These are phyloP conservation scores for Podospora pseudopauciseta DNA, from an alignment of 495 filamentous ascomycete species.

Conservation along the genomic window DNA sequence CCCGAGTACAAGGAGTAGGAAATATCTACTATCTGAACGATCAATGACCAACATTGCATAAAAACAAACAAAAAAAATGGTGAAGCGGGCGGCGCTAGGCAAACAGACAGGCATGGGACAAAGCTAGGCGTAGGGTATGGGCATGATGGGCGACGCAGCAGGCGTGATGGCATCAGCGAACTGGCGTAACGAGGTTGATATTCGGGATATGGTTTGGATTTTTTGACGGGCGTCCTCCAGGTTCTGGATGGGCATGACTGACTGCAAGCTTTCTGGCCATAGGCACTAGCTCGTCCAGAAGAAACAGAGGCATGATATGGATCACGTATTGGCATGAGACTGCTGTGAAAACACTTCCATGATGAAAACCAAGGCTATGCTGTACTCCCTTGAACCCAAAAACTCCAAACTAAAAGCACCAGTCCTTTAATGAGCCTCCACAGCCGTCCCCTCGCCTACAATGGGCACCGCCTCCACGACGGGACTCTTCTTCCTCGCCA, in stretches of 20 bases:
- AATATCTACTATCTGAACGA: not conserved
- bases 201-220: not conserved
- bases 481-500: slow-evolving; percentile 26
- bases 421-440: slow-evolving; percentile 30
- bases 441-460: slow-evolving; percentile 14
- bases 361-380: not conserved
- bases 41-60: not conserved
- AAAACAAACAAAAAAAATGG: not conserved
- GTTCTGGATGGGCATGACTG: not conserved
- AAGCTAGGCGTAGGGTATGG: not conserved
- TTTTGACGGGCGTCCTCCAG: not conserved
- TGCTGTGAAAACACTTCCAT: not conserved
- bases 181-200: not conserved
- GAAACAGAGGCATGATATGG: not conserved
- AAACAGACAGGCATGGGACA: not conserved
- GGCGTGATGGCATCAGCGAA: not conserved
- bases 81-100: not conserved
- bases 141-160: not conserved
- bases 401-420: not conserved
- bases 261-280: not conserved
- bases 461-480: slow-evolving; percentile 21
- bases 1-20: slow-evolving; percentile 37
- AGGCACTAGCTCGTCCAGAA: not conserved
- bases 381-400: not conserved
- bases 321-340: not conserved